phyloP scores from a whole-genome alignment of 257 asterid species.

The Solanum raphanifolium region DNA sequence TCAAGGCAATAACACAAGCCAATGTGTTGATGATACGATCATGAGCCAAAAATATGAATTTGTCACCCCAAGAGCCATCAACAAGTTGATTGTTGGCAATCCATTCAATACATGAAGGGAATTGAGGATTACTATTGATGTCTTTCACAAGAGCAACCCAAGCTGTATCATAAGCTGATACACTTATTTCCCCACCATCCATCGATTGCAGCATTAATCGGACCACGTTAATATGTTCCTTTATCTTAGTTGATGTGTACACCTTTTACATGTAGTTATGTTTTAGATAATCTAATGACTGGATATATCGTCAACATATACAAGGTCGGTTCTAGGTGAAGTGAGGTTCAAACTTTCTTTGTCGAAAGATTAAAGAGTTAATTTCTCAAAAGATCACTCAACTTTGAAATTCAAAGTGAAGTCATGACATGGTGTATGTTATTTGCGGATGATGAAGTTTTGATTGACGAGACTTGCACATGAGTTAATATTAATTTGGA shows the following conservation, averaged over 20 bases:
- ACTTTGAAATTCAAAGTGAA: too few species aligned
- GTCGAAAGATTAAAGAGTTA: too few species aligned
- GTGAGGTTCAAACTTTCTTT: too few species aligned
- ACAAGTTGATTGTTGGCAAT: constrained; percentile 52
- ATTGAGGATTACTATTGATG: constrained; percentile 38
- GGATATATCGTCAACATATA: too few species aligned
- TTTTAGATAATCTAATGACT: too few species aligned
- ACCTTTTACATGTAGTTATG: too few species aligned
- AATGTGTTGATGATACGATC: constrained; percentile 71
- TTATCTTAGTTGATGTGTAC: background rate
- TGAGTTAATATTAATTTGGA: too few species aligned
- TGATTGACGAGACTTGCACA: too few species aligned
- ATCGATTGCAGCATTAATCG: constrained; percentile 37
- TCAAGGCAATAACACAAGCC: constrained; percentile 65
- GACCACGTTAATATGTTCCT: constrained; percentile 9
- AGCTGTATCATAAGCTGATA: constrained; percentile 77
- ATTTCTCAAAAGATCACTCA: too few species aligned
- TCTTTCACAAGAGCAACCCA: constrained; percentile 84
- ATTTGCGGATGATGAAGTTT: too few species aligned
- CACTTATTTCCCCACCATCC: constrained; percentile 67
- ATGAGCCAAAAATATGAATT: constrained; percentile 27
- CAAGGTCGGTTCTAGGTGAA: too few species aligned
- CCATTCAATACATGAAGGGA: constrained; percentile 64
- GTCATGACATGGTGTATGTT: too few species aligned
- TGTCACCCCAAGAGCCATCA: constrained; percentile 92